Evolutionary conservation across 495 filamentous ascomycete genomes (phyloP), one percentile per base, ranked within the genome.

Genomic region (Neurospora sp.): DNA sequence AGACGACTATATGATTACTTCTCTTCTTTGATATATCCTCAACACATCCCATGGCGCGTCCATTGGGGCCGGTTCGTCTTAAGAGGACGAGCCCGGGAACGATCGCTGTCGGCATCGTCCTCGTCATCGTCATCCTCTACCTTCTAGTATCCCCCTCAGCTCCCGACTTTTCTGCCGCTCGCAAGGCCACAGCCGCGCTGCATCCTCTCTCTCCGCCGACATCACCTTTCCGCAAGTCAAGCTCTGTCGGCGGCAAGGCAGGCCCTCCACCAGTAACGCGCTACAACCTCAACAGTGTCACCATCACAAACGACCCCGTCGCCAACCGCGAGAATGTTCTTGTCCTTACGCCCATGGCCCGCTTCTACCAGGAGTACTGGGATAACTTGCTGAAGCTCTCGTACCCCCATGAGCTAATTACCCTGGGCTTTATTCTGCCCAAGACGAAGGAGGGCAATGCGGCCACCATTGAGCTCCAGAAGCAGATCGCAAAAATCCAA

Each of bases 341-440:
- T 61, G 91, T 99, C 79, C 88, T 98, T 73, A 98, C 96, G 0
- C 96, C 96, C 4, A 89, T 98, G 78, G 92, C 93, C 59, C 88
- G 91, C 76, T 99, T 98, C 84, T 98, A 97, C 82, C 90, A 91
- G 75, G 90, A 84, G 74, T 98, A 97, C 85, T 98, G 96, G 96
- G 91, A 94, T 75, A 98, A 98, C 79, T 85, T 99, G n/a, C 82
- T 93, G 53, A 87, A 88, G 74, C 85, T 99, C 65, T 86, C 81
- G 77, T 99, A 97, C 80, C 96, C 96, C 9, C 96, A 97, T 83
- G 93, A 97, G 65, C 85, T 98, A 53, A 94, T 99, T 77, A 94
- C 93, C 0, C 85, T 99, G 35, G 96, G 93, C n/a, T 99, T 98
- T 82, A 99, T 99, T 78, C 88, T 96, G 38, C 96, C 96, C 9